phyloP scores from a whole-genome alignment of 129 eudicot species.

The Gnaphalium uliginosum region DNA sequence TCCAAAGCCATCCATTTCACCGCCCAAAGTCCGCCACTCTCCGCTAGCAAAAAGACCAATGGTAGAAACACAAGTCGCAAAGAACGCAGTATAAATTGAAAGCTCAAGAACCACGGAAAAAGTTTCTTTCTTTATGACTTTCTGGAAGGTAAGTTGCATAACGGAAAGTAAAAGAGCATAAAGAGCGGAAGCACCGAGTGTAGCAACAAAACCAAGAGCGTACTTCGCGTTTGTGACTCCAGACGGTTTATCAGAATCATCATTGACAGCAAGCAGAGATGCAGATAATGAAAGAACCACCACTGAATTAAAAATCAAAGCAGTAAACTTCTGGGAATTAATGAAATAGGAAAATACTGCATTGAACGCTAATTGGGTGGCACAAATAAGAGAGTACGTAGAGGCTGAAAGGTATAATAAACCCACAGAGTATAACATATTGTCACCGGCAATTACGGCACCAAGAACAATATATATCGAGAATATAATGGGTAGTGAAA shows the following conservation, averaged over 20 bases:
- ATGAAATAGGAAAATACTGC: slow-evolving; percentile 76
- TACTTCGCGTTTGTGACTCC: slow-evolving; percentile 58
- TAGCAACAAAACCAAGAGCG: slow-evolving; percentile 54
- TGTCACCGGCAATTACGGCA: slow-evolving; percentile 69
- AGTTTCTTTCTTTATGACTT: slow-evolving; percentile 64
- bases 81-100: slow-evolving; percentile 65
- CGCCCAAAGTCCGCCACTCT: slow-evolving; percentile 64
- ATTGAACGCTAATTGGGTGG: slow-evolving; percentile 82
- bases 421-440: slow-evolving; percentile 79
- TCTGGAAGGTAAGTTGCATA: slow-evolving; percentile 77
- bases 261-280: slow-evolving; percentile 67
- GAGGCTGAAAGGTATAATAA: slow-evolving; percentile 86
- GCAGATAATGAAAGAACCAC: slow-evolving; percentile 77
- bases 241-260: slow-evolving; percentile 59
- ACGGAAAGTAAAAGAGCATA: slow-evolving; percentile 74
- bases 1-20: slow-evolving; percentile 62
- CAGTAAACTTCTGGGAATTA: slow-evolving; percentile 80
- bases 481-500: slow-evolving; percentile 15
- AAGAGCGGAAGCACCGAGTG: slow-evolving; percentile 73
- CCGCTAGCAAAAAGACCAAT: slow-evolving; percentile 92
- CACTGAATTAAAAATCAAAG: slow-evolving; percentile 71
- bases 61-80: slow-evolving; percentile 68
- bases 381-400: slow-evolving; percentile 87
- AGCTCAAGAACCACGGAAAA: slow-evolving; percentile 76
- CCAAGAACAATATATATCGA: slow-evolving; percentile 56